Conservation (phyloP, 2,329 filamentous ascomycete genomes). For the Pseudogymnoascus sp. region DNA sequence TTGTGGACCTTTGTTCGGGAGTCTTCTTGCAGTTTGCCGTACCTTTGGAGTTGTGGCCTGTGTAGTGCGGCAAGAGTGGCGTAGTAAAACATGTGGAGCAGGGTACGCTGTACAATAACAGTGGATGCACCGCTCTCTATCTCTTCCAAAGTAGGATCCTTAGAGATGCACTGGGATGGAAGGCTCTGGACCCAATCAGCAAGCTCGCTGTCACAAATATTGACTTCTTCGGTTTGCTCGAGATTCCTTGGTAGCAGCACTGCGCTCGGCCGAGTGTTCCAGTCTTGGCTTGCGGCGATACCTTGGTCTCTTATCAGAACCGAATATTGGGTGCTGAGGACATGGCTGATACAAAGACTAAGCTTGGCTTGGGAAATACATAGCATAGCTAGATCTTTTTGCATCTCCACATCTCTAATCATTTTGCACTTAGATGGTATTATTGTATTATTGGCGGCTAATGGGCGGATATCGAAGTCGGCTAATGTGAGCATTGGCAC, state of each 20-base stretch:
- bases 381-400: conserved; percentile 71
- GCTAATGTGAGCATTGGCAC: conserved; percentile 76
- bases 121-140: conserved; percentile 52
- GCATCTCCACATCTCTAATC: conserved; percentile 61
- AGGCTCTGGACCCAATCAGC: conserved; percentile 68
- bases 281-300: conserved; percentile 37
- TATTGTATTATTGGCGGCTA: conserved; percentile 55
- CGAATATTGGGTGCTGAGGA: conserved; percentile 82
- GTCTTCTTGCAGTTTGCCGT: conserved; percentile 53
- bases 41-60: conserved; percentile 46
- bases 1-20: conserved; percentile 74
- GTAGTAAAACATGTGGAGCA: conserved; percentile 86
- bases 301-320: conserved; percentile 60
- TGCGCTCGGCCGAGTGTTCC: conserved; percentile 56
- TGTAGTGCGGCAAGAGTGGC: conserved; percentile 83
- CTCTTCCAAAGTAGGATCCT: conserved; percentile 48
- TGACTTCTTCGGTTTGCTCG: conserved; percentile 63
- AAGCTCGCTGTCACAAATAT: conserved; percentile 68
- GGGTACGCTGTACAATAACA: conserved; percentile 61
- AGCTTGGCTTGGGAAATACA: conserved; percentile 85
- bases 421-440: conserved; percentile 63
- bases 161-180: conserved; percentile 62
- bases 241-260: conserved; percentile 84
- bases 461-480: conserved; percentile 70
- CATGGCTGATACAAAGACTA: conserved; percentile 78